Evolutionary conservation across 2,329 filamentous ascomycete species (phyloP), one percentile per base, ranked within the genome.

Genomic region (Ophiocordyceps australis): DNA sequence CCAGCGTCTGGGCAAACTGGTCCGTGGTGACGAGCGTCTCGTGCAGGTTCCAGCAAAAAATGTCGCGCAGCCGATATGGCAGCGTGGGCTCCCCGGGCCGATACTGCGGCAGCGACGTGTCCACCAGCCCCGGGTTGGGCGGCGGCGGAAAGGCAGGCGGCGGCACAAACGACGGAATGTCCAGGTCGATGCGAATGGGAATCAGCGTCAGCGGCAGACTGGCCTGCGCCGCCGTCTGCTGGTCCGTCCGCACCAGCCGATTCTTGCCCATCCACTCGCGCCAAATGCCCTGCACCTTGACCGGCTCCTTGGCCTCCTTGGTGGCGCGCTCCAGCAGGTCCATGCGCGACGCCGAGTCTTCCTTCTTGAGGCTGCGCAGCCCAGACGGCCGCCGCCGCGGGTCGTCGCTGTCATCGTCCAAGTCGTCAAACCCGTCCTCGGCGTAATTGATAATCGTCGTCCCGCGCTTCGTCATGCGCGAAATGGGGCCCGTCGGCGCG

Each of bases 361-460:
- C 78, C 38, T 78, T 72, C 41, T 82, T 71, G 42, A 85, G 51
- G 42, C 77, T 94, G 38, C 85, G 74, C 49, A 94, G 49, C 5
- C 85, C 83, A 1, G 83, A 91, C 9, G 80, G 78, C 3, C 75
- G 74, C 34, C 86, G 74, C 35, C 81, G 68, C 31, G 68, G 62
- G 28, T 81, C 76, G 34, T 82, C 77, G 25, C 78, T 74, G 34
- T 82, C 78, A 29, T 74, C 67, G 20, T 72, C 67, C 30, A 68
- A 50, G 41, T 86, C 83, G 37, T 94, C 86, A 43, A 76, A 92
- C 24, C 85, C 85, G 47, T 95, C 86, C 47, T 98, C 89, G 14
- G 89, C 86, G 46, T 98, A 98, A 55, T 94, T 98, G 54, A 95
- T 89, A 35, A 86, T 80, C 18, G 81, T 89, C 3, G 89, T 95